phyloP scores from a whole-genome alignment of 129 eudicot genomes.

The Flaveria ramosissima region DNA sequence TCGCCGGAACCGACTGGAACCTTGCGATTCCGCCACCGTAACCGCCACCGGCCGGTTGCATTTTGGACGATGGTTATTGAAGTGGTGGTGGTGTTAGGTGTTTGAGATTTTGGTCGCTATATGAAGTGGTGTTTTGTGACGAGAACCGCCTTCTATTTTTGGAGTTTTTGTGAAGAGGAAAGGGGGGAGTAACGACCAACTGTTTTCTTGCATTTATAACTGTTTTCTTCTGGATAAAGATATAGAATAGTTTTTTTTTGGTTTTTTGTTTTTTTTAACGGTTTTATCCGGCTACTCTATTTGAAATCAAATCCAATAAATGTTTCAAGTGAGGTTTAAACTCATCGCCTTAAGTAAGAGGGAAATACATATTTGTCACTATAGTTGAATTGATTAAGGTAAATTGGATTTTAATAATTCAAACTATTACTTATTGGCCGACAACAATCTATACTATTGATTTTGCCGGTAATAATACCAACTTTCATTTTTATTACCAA shows the following conservation, averaged over 20 bases:
- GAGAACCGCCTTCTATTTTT: not conserved
- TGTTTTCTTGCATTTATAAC: not conserved
- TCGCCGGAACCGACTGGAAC: constrained; percentile 90
- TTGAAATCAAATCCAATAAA: too few relatives aligned
- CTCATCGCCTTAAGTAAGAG: too few relatives aligned
- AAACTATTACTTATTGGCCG: too few relatives aligned
- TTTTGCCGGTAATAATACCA: too few relatives aligned
- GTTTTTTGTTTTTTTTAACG: too few relatives aligned
- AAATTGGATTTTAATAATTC: too few relatives aligned
- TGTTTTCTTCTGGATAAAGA: not conserved
- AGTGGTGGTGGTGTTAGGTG: not conserved
- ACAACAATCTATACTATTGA: too few relatives aligned
- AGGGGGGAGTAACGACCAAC: not conserved
- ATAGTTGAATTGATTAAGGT: too few relatives aligned
- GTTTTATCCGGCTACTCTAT: too few relatives aligned
- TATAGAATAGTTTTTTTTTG: not conserved
- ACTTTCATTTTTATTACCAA: too few relatives aligned
- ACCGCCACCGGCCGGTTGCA: constrained; percentile 51
- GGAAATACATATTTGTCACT: too few relatives aligned
- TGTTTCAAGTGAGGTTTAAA: too few relatives aligned
- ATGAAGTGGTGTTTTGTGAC: not conserved
- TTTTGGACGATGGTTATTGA: constrained; percentile 10
- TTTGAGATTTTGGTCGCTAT: not conserved
- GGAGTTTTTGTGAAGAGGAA: not conserved
- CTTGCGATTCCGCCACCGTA: constrained; percentile 53